Evolutionary conservation across 2,329 filamentous ascomycete species (phyloP).

Genomic region (Exserohilum rostratum): DNA sequence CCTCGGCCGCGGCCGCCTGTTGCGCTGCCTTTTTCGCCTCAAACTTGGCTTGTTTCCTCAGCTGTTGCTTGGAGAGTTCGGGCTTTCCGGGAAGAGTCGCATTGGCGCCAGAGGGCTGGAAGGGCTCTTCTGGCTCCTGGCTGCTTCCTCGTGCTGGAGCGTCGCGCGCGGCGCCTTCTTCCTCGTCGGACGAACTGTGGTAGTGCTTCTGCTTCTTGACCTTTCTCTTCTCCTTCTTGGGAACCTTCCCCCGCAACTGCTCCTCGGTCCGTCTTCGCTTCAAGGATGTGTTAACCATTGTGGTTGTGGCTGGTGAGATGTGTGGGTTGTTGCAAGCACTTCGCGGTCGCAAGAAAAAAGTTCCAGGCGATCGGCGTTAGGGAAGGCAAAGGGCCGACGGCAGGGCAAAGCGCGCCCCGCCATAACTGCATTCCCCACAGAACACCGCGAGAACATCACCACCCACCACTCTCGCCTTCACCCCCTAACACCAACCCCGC

Average conservation of each 20-base stretch:
- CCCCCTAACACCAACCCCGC: constrained; percentile 2
- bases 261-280: constrained; percentile 67
- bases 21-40: constrained; percentile 23
- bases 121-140: constrained; percentile 33
- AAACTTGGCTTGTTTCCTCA: constrained; percentile 25
- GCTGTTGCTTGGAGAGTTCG: constrained; percentile 20
- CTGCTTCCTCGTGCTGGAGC: constrained; percentile 30
- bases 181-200: constrained; percentile 69
- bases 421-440: constrained; percentile 22
- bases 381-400: constrained; percentile 33
- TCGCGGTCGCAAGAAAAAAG: constrained; percentile 28
- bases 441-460: constrained; percentile 24
- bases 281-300: constrained; percentile 49
- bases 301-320: constrained; percentile 18
- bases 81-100: constrained; percentile 21
- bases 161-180: constrained; percentile 46
- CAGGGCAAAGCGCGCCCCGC: constrained; percentile 39
- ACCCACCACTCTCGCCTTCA: constrained; percentile 10
- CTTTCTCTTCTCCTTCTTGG: constrained; percentile 61
- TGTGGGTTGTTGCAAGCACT: constrained; percentile 6
- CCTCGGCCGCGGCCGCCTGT: constrained; percentile 15
- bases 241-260: constrained; percentile 60
- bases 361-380: constrained; percentile 30
- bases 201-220: constrained; percentile 68
- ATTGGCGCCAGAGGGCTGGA: constrained; percentile 33